Percentiles rank a stretch among this genome's conserved stretches.
phyloP scores from a whole-genome alignment of 2,329 filamentous ascomycete species.

The Davidsoniella neocaledoniae region DNA sequence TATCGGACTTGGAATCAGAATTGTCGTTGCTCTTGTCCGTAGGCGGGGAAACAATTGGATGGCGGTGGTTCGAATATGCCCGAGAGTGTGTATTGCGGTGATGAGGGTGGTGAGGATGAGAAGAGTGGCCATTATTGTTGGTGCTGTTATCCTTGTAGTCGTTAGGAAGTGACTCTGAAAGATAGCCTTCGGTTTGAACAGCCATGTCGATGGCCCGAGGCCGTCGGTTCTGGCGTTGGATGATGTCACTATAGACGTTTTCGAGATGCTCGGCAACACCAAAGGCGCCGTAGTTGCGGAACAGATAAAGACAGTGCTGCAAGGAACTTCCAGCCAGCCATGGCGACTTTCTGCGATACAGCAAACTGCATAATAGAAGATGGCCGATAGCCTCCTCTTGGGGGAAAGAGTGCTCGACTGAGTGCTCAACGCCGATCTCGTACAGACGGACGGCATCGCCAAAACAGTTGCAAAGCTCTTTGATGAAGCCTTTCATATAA shows the following conservation, averaged over 20 bases:
- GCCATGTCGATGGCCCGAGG: slow-evolving; percentile 43
- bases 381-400: slow-evolving; percentile 60
- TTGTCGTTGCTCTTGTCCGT: not conserved
- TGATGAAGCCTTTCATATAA: slow-evolving; percentile 50
- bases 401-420: slow-evolving; percentile 45
- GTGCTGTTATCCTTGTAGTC: slow-evolving; percentile 2
- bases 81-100: slow-evolving; percentile 1
- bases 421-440: slow-evolving; percentile 56
- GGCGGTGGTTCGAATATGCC: slow-evolving; percentile 1
- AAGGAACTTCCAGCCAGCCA: slow-evolving; percentile 54
- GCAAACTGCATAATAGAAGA: slow-evolving; percentile 56
- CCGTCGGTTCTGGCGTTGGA: slow-evolving; percentile 44
- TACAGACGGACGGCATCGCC: slow-evolving; percentile 45
- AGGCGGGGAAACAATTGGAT: not conserved
- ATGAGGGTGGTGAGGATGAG: not conserved
- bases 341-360: slow-evolving; percentile 46
- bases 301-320: slow-evolving; percentile 49
- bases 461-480: slow-evolving; percentile 42
- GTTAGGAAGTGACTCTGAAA: slow-evolving; percentile 1
- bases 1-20: not conserved
- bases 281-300: slow-evolving; percentile 49
- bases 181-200: slow-evolving; percentile 52
- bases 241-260: slow-evolving; percentile 48
- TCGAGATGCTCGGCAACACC: slow-evolving; percentile 54
- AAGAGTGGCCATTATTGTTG: not conserved